phyloP scores from a whole-genome alignment of 2,329 filamentous ascomycete genomes.

The Penicillium capsulatum region DNA sequence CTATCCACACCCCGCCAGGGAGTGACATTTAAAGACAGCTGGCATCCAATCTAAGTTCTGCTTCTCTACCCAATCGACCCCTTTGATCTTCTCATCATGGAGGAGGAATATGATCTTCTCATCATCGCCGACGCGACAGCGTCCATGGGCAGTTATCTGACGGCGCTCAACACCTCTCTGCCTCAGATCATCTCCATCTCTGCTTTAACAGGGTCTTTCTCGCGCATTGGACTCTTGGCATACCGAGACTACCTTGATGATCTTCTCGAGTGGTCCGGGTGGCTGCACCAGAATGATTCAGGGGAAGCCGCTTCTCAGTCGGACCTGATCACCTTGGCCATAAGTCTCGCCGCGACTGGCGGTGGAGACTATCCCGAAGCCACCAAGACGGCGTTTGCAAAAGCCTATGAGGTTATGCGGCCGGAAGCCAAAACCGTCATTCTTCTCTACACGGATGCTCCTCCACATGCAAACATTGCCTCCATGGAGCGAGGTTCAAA shows the following conservation, averaged over 20 bases:
- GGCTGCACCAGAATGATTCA: conserved; percentile 32
- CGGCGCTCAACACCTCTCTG: conserved; percentile 45
- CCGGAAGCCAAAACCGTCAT: conserved; percentile 49
- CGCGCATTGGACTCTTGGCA: conserved; percentile 48
- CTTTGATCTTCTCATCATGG: too few relatives aligned
- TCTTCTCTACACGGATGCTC: conserved; percentile 48
- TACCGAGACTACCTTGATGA: conserved; percentile 48
- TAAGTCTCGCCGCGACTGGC: conserved; percentile 28
- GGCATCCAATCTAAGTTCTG: too few relatives aligned
- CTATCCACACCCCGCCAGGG: too few relatives aligned
- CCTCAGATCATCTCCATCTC: conserved; percentile 52
- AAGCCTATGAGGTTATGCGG: conserved; percentile 48
- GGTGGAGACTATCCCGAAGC: conserved; percentile 49
- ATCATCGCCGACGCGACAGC: conserved; percentile 17
- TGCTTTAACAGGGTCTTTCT: conserved; percentile 48
- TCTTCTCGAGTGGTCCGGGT: conserved; percentile 50
- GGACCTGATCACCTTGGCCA: conserved; percentile 36
- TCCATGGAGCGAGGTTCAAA: neutral
- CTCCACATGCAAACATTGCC: conserved; percentile 40
- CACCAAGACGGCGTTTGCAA: conserved; percentile 48
- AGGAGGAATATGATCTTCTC: conserved; percentile 11
- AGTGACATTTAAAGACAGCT: too few relatives aligned
- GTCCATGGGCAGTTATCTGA: conserved; percentile 35
- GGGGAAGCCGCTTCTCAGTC: conserved; percentile 20
- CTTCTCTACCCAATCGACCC: too few relatives aligned